Base-by-base conservation (phyloP, 176 grass and related monocot species). In the Elymus sibiricus region DNA sequence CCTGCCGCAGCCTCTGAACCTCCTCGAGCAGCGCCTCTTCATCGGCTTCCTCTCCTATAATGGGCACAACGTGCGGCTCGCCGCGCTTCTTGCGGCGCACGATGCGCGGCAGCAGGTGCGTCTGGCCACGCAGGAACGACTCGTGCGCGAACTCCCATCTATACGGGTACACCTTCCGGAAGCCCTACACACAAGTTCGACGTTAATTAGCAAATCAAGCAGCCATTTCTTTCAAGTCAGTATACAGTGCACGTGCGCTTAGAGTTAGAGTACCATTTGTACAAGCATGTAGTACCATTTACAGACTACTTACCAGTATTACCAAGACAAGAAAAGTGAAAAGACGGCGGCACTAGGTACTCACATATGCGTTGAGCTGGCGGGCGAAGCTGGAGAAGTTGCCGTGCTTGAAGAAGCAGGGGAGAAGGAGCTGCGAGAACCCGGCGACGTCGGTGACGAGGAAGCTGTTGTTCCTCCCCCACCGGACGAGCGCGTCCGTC, bases 101-200 rank as follows among this genome's bases (percentile, higher is more conserved):
- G 67, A 85, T 86, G 92, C 44, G 63, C 12, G 93, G 87, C 8
- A 95, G 85, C 49, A 95, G 87, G 31, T 88, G 88, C 22, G 55
- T 88, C 88, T 92, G 90, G 27, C 93, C 93, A 34, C 88, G 73
- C 68, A 95, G 93, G 62, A 95, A 95, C 3, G 70, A 90, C 69
- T 88, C 87, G 67, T 95, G 93, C 44, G 93, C 93, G 72, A 95
- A 95, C 86, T 95, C 93, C 93, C 90, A 95, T 62, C 83, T 66
- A 35, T 95, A 85, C 51, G 90, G 90, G 67, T 92, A 87, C 75
- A 95, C 93, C 79, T 95, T 95, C 79, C 83, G 86, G 82, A 95
- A 95, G 14, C 93, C 93, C 93, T 95, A 64, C 77, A 29, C 70
- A 29, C 42, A 8, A 43, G 64, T 38, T 43, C 21, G 31, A 32